These are phyloP conservation scores for Salvia miltiorrhiza DNA, from an alignment of 257 asterid species.

Conservation along the genomic window DNA sequence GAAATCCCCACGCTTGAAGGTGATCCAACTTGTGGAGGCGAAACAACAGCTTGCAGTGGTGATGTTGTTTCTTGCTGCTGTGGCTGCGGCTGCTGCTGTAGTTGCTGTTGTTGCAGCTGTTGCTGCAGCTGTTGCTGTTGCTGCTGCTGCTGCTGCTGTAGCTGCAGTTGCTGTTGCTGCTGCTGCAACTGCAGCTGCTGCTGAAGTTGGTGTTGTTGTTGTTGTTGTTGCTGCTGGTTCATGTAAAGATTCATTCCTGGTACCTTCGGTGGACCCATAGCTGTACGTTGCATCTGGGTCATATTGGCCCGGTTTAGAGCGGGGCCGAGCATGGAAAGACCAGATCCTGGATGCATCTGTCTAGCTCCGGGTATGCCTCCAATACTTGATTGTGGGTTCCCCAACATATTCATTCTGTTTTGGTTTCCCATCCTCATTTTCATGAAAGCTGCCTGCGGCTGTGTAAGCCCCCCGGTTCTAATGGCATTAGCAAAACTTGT, in stretches of 20 bases:
- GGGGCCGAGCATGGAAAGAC: conserved; percentile 63
- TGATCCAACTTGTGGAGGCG: conserved; percentile 81
- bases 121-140: conserved; percentile 31
- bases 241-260: conserved; percentile 58
- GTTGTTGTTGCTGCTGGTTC: conserved; percentile 63
- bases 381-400: conserved; percentile 45
- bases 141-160: conserved; percentile 33
- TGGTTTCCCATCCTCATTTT: conserved; percentile 48
- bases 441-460: conserved; percentile 46
- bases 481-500: conserved; percentile 50
- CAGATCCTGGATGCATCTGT: conserved; percentile 67
- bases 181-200: conserved; percentile 35
- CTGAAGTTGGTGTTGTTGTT: conserved; percentile 30
- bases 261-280: conserved; percentile 85
- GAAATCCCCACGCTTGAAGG: conserved; percentile 71
- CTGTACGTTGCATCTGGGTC: conserved; percentile 65
- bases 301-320: conserved; percentile 62
- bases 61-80: conserved; percentile 60
- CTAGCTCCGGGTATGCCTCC: conserved; percentile 66
- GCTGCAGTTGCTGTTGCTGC: conserved; percentile 35
- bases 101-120: conserved; percentile 34
- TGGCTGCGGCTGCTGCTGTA: conserved; percentile 33
- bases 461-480: conserved; percentile 48
- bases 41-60: conserved; percentile 64
- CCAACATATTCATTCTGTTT: conserved; percentile 49